Percentiles rank a stretch among this genome's conserved stretches.
phyloP scores from a whole-genome alignment of 1,284 basidiomycete genomes.

The Anthracocystis walkeri region DNA sequence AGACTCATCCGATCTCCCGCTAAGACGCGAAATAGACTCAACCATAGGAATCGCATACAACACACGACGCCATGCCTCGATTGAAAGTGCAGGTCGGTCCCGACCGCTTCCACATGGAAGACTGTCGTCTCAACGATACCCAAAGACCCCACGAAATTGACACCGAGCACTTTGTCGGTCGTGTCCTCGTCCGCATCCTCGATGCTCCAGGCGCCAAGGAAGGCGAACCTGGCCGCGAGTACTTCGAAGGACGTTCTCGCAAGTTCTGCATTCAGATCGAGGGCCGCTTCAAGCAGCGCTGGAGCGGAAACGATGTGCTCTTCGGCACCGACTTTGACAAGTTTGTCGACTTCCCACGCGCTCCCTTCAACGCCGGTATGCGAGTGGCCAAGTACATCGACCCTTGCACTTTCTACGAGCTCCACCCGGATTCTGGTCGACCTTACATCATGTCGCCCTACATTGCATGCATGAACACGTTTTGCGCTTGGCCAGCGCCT shows the following conservation, averaged over 20 bases:
- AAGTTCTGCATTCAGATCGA: constrained; percentile 71
- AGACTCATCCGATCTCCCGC: background rate
- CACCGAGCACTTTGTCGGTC: constrained; percentile 70
- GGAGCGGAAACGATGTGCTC: constrained; percentile 61
- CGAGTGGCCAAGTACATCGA: constrained; percentile 70
- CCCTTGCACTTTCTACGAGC: constrained; percentile 66
- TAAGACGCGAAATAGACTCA: background rate
- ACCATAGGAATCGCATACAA: background rate
- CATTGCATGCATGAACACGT: constrained; percentile 71
- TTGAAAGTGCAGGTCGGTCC: constrained; percentile 69
- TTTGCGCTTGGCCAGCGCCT: constrained; percentile 70
- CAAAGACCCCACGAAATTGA: constrained; percentile 70
- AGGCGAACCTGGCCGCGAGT: constrained; percentile 63
- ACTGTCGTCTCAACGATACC: constrained; percentile 69
- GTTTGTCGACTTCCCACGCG: constrained; percentile 66
- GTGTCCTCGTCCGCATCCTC: constrained; percentile 70
- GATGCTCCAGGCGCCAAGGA: constrained; percentile 68
- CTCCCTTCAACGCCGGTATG: constrained; percentile 71
- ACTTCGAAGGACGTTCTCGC: constrained; percentile 67
- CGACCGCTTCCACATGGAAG: constrained; percentile 68
- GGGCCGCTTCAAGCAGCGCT: constrained; percentile 70
- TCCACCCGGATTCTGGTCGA: constrained; percentile 67
- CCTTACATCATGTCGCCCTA: constrained; percentile 72
- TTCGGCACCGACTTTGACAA: constrained; percentile 67
- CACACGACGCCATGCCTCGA: constrained; percentile 48